phyloP scores from a whole-genome alignment of 768 basidiomycete species.

The Suillus luteus region DNA sequence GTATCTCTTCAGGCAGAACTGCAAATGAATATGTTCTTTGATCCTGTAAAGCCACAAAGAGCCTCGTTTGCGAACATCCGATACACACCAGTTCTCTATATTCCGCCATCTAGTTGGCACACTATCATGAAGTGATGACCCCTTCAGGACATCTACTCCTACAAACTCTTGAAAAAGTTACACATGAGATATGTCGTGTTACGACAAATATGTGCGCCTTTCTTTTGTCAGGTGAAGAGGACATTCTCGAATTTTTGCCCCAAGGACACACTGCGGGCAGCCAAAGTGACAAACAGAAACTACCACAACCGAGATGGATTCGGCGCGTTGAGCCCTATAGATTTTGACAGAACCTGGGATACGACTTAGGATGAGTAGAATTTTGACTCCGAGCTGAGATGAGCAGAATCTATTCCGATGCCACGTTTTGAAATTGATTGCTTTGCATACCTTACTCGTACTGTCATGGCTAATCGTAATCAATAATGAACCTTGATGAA shows the following conservation, averaged over 20 bases:
- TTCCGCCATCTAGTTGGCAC: background rate
- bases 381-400: background rate
- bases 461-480: background rate
- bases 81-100: background rate
- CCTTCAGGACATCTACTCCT: background rate
- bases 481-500: background rate
- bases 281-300: background rate
- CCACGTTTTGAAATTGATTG: background rate
- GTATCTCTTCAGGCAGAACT: too few species aligned
- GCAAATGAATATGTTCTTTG: background rate
- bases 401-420: background rate
- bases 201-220: conserved; percentile 20
- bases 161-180: conserved; percentile 29
- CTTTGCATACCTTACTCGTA: background rate
- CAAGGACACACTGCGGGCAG: background rate
- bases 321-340: too few species aligned
- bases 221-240: background rate
- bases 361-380: background rate
- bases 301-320: background rate
- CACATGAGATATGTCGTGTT: conserved; percentile 20
- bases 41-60: background rate
- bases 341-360: background rate
- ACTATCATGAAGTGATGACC: background rate
- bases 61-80: background rate
- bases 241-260: background rate